Conservation (phyloP, 2,329 filamentous ascomycete species). For the Colletotrichum scovillei region DNA sequence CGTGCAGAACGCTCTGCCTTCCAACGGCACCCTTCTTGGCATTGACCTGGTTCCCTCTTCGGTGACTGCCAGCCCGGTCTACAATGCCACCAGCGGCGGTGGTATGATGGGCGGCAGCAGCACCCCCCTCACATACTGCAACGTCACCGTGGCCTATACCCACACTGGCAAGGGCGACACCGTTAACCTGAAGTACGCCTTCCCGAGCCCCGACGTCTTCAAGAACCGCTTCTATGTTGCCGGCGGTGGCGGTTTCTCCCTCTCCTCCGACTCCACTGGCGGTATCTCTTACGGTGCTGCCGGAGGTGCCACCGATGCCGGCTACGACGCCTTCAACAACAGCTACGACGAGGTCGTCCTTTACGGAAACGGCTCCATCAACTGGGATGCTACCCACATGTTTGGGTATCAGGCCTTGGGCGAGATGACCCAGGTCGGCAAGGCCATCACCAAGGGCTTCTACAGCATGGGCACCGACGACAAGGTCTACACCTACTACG, state of each 20-base stretch:
- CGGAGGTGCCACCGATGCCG: constrained; percentile 59
- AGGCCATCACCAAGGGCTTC: constrained; percentile 57
- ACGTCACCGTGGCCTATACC: constrained; percentile 57
- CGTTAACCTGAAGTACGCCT: constrained; percentile 52
- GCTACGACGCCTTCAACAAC: constrained; percentile 59
- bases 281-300: constrained; percentile 59
- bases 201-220: constrained; percentile 55
- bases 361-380: constrained; percentile 43
- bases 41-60: constrained; percentile 40
- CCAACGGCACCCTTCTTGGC: constrained; percentile 40
- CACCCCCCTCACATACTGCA: constrained; percentile 53
- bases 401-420: constrained; percentile 26
- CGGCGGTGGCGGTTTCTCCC: constrained; percentile 57
- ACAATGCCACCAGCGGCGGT: constrained; percentile 40
- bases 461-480: constrained; percentile 50
- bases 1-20: constrained; percentile 39
- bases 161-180: constrained; percentile 50
- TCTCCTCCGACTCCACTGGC: constrained; percentile 44
- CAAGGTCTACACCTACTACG: constrained; percentile 62
- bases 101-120: constrained; percentile 44
- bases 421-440: constrained; percentile 49
- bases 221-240: constrained; percentile 57
- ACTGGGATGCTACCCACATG: constrained; percentile 24
- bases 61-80: constrained; percentile 13
- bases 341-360: constrained; percentile 50